These are phyloP conservation scores for Pulveroboletus sp. DNA, from an alignment of 768 basidiomycete species.

Conservation along the genomic window DNA sequence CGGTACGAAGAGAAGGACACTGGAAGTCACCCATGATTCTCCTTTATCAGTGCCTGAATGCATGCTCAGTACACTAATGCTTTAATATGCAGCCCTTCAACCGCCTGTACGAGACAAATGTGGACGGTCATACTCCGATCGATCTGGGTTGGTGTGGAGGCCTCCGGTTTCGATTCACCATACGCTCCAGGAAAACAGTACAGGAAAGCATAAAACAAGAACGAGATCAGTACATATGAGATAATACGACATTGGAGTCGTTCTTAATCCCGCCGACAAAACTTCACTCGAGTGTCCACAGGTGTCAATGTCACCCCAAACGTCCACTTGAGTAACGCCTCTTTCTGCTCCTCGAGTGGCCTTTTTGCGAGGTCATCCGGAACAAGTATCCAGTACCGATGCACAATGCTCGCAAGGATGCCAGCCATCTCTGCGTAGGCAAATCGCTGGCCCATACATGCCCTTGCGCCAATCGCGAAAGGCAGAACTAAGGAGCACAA, in stretches of 20 bases:
- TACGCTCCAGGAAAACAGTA: too few species aligned
- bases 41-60: too few species aligned
- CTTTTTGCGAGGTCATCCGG: conserved; percentile 34
- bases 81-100: too few species aligned
- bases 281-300: conserved; percentile 21
- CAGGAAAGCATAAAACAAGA: not conserved
- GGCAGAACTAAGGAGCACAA: conserved; percentile 33
- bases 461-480: conserved; percentile 44
- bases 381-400: conserved; percentile 39
- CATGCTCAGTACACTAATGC: too few species aligned
- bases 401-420: conserved; percentile 42
- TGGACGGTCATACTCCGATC: too few species aligned
- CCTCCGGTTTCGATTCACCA: too few species aligned
- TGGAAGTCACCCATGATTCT: too few species aligned
- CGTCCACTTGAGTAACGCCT: conserved; percentile 35
- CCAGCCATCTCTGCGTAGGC: conserved; percentile 41
- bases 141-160: too few species aligned
- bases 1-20: too few species aligned
- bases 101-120: too few species aligned
- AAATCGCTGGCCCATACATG: conserved; percentile 51
- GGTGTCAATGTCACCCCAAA: conserved; percentile 38
- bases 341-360: conserved; percentile 33
- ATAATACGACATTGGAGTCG: not conserved
- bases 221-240: too few species aligned
- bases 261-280: conserved; percentile 18